Conservation (phyloP, 2,329 filamentous ascomycete species). For the Aphanoascus verrucosus region DNA sequence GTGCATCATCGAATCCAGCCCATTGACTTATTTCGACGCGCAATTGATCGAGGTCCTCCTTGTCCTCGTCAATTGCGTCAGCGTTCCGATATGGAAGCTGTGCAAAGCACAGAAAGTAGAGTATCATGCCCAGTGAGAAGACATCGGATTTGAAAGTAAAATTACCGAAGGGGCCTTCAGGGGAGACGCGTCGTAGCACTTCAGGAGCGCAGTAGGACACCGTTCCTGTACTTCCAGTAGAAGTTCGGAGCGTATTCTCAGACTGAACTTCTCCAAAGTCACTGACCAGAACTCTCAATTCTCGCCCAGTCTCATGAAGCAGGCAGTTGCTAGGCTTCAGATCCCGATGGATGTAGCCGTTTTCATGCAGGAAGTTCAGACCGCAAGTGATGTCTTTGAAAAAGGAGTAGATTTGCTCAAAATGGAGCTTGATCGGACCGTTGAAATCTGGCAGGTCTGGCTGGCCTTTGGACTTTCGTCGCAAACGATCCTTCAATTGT, state of each 20-base stretch:
- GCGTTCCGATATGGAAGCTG: constrained; percentile 74
- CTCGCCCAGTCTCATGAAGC: constrained; percentile 62
- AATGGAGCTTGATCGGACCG: constrained; percentile 49
- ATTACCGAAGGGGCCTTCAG: constrained; percentile 67
- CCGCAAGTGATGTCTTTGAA: constrained; percentile 94
- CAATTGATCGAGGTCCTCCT: constrained; percentile 78
- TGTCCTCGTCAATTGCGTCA: constrained; percentile 77
- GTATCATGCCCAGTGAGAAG: constrained; percentile 96
- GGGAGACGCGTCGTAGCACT: constrained; percentile 57
- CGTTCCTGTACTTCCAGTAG: constrained; percentile 86
- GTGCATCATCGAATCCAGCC: constrained; percentile 74
- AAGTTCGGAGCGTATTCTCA: constrained; percentile 69
- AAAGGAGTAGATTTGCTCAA: constrained; percentile 93
- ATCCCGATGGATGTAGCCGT: constrained; percentile 92
- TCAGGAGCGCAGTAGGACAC: constrained; percentile 97
- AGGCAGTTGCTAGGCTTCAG: constrained; percentile 94
- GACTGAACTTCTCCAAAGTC: constrained; percentile 96
- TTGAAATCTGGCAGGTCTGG: constrained; percentile 50
- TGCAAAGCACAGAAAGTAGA: constrained; percentile 96
- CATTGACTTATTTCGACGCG: constrained; percentile 77
- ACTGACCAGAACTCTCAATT: constrained; percentile 74
- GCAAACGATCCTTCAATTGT: constrained; percentile 75
- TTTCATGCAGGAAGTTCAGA: constrained; percentile 74
- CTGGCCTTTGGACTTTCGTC: constrained; percentile 69
- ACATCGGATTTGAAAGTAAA: constrained; percentile 96